Evolutionary conservation across 768 basidiomycete species (phyloP), one percentile per base, ranked within the genome.

Genomic region (Hysterangium stoloniferum): DNA sequence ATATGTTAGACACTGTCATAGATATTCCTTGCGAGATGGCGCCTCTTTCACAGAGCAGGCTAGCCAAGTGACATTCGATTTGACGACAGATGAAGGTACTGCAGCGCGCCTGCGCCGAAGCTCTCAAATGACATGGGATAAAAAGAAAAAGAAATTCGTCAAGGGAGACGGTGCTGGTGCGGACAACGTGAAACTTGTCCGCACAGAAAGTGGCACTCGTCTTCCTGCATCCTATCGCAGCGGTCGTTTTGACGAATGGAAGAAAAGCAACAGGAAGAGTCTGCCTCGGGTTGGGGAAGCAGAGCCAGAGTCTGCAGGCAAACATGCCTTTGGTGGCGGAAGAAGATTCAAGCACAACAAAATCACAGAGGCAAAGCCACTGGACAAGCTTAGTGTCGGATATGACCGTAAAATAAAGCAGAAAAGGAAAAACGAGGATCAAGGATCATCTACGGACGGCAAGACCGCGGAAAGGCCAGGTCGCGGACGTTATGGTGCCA

Each of bases 161-260:
- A 80, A 86, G 58, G 90, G 91, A 4, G 85, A 82, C 49, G 88
- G 90, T 9, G 74, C 68, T 37, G 95, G 92, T 17, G 79, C 92
- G 6, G 92, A 97, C 64, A 96, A 97, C 64, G 75, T 95, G 59
- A 97, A 96, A 67, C 74, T 98, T 57, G 85, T 99, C 58, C 81
- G 79, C 58, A 92, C 92, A 0, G 96, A 99, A 66, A 92, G 84
- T 58, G 96, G 96, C 3, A 80, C 84, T 13, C 81, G 85, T 42
- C 73, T 99, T 17, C 95, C 96, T 3, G 92, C 92, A 3, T 84
- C 84, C 8, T 99, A 92, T 68, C 83, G 87, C 46, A 91, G 86
- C 58, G 96, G 96, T 9, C 80, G 90, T 13, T 99, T 90, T 64
- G 89, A 95, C 50, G 92, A 95, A 63, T 99, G 96, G 96, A 87